A percentile compares a stretch with the other conserved stretches of the same genome.
These are phyloP conservation scores for Lippia alba DNA, from an alignment of 305 asterid genomes.

Conservation along the genomic window DNA sequence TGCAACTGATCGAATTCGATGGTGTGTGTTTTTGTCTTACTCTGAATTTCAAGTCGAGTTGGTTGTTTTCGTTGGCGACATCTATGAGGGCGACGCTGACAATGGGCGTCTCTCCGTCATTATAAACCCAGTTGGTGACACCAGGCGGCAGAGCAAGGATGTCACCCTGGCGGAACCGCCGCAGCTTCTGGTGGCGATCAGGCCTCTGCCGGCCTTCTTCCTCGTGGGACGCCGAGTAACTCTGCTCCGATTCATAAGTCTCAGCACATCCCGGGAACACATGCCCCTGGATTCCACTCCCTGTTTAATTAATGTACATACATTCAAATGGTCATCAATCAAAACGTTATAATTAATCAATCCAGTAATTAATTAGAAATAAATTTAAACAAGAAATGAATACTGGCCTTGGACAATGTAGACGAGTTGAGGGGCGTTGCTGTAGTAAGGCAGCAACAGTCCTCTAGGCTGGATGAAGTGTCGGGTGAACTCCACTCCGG, in stretches of 20 bases:
- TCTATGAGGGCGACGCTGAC: slow-evolving; percentile 50
- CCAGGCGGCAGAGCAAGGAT: slow-evolving; percentile 60
- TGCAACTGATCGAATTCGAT: background rate
- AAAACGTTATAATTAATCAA: background rate
- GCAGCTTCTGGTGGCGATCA: slow-evolving; percentile 70
- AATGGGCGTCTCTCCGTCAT: slow-evolving; percentile 56
- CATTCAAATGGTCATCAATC: background rate
- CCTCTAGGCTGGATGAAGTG: slow-evolving; percentile 49
- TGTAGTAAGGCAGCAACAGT: slow-evolving; percentile 57
- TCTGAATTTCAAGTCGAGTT: slow-evolving; percentile 60
- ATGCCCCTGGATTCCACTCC: slow-evolving; percentile 50
- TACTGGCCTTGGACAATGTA: slow-evolving; percentile 52
- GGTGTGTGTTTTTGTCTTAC: slow-evolving; percentile 34
- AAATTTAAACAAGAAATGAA: background rate
- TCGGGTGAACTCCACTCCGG: slow-evolving; percentile 53
- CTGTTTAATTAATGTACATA: slow-evolving; percentile 26
- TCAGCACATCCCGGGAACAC: slow-evolving; percentile 75
- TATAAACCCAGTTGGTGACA: slow-evolving; percentile 58
- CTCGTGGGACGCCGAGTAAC: background rate
- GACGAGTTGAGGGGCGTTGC: slow-evolving; percentile 51
- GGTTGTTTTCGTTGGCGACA: slow-evolving; percentile 56
- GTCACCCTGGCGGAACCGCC: slow-evolving; percentile 62
- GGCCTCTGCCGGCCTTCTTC: slow-evolving; percentile 16
- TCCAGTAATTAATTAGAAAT: background rate
- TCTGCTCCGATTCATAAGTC: slow-evolving; percentile 54